These are phyloP conservation scores for Leucocoprinus leucothites DNA, from an alignment of 768 basidiomycete genomes.

Conservation along the genomic window DNA sequence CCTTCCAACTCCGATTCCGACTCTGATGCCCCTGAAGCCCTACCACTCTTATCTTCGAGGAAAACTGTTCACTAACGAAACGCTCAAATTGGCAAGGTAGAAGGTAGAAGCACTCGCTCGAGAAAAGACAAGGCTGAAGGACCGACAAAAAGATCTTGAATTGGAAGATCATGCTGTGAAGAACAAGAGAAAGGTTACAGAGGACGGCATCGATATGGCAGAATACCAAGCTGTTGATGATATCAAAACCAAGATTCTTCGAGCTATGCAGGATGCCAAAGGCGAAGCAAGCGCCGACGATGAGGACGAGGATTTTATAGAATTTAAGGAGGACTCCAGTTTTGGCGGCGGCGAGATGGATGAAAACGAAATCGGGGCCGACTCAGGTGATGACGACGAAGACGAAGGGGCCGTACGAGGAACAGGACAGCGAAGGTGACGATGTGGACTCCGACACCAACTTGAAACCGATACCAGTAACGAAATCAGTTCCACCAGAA, in stretches of 20 bases:
- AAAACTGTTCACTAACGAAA: slow-evolving; percentile 33
- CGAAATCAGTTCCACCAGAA: background rate
- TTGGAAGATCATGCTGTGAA: slow-evolving; percentile 45
- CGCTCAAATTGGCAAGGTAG: slow-evolving; percentile 31
- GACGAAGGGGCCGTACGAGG: slow-evolving; percentile 14
- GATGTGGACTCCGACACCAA: slow-evolving; percentile 23
- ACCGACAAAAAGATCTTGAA: slow-evolving; percentile 44
- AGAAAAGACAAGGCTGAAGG: slow-evolving; percentile 39
- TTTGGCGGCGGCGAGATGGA: slow-evolving; percentile 19
- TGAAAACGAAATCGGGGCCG: slow-evolving; percentile 24
- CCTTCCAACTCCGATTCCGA: slow-evolving; percentile 9
- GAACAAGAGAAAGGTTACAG: slow-evolving; percentile 10
- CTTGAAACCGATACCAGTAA: slow-evolving; percentile 11
- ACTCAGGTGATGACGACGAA: slow-evolving; percentile 16
- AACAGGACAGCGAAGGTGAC: slow-evolving; percentile 14
- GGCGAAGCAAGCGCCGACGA: slow-evolving; percentile 19
- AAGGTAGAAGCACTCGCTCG: slow-evolving; percentile 35
- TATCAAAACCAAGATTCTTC: slow-evolving; percentile 29
- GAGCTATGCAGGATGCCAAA: slow-evolving; percentile 39
- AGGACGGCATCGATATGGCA: slow-evolving; percentile 10
- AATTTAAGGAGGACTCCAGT: slow-evolving; percentile 7
- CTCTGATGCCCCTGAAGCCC: slow-evolving; percentile 41
- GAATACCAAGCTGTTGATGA: slow-evolving; percentile 14
- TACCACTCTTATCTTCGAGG: slow-evolving; percentile 47
- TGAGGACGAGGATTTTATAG: slow-evolving; percentile 14